phyloP scores from a whole-genome alignment of 2,329 filamentous ascomycete genomes.

The Plenodomus biglobosus region DNA sequence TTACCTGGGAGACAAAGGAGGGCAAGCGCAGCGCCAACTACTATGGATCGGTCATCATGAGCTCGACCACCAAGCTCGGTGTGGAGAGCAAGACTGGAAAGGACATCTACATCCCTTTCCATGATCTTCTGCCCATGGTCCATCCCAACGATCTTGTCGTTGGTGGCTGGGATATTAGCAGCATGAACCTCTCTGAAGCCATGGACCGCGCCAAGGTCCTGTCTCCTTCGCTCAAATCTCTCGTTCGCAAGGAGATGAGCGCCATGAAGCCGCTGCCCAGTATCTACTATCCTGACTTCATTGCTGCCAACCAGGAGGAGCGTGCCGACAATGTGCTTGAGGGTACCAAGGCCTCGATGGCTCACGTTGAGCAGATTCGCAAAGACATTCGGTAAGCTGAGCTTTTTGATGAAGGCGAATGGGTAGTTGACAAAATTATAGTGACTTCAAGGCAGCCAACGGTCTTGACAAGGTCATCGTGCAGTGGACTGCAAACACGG shows the following conservation, averaged over 20 bases:
- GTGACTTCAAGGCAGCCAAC: constrained; percentile 86
- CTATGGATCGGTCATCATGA: constrained; percentile 97
- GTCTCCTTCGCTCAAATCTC: constrained; percentile 87
- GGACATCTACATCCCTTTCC: constrained; percentile 96
- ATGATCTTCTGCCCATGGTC: constrained; percentile 90
- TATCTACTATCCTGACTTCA: constrained; percentile 99
- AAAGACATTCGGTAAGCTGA: constrained; percentile 75
- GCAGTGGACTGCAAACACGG: constrained; percentile 98
- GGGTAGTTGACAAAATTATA: constrained; percentile 6
- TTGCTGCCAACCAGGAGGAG: constrained; percentile 96
- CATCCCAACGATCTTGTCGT: constrained; percentile 95
- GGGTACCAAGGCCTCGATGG: constrained; percentile 79
- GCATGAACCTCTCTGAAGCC: constrained; percentile 81
- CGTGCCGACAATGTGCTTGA: constrained; percentile 88
- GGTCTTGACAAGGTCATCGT: constrained; percentile 92
- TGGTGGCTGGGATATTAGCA: constrained; percentile 97
- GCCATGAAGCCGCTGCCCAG: constrained; percentile 85
- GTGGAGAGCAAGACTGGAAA: constrained; percentile 78
- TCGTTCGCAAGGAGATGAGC: constrained; percentile 91
- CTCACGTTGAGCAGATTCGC: constrained; percentile 90
- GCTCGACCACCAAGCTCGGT: constrained; percentile 94
- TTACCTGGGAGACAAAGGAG: constrained; percentile 93
- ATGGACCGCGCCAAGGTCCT: constrained; percentile 97
- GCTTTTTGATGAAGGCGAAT: neutral
- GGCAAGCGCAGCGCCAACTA: constrained; percentile 86